A percentile compares a stretch with the other conserved stretches of the same genome.
These are phyloP conservation scores for Suhomyces anneliseae DNA, from an alignment of 1,139 yeast genomes.

Conservation along the genomic window DNA sequence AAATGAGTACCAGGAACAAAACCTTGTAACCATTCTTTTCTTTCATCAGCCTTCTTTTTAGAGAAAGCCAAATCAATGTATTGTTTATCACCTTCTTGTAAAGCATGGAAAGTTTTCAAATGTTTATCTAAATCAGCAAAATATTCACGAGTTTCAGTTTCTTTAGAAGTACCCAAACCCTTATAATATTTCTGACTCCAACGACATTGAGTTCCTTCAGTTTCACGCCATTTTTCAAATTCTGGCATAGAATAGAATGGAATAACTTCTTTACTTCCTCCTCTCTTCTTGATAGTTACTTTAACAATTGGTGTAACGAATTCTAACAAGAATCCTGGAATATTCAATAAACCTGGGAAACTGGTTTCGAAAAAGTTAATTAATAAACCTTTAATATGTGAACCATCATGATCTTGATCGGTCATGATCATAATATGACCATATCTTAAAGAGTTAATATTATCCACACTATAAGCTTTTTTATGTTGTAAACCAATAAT, in stretches of 20 bases:
- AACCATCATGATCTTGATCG: conserved; percentile 99
- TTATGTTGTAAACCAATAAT: conserved; percentile 96
- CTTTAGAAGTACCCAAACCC: conserved; percentile 95
- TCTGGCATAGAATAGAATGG: conserved; percentile 96
- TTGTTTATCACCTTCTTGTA: conserved; percentile 79
- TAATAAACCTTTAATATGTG: conserved; percentile 94
- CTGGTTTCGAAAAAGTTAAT: conserved; percentile 92
- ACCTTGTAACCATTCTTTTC: conserved; percentile 94
- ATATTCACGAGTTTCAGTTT: conserved; percentile 82
- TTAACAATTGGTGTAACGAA: conserved; percentile 97
- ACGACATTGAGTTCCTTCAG: conserved; percentile 70
- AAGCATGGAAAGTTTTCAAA: conserved; percentile 78
- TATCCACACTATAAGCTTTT: conserved; percentile 64
- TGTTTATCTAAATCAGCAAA: conserved; percentile 85
- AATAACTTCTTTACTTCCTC: conserved; percentile 50
- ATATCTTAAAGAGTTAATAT: conserved; percentile 75
- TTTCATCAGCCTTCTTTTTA: conserved; percentile 93
- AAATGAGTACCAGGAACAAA: conserved; percentile 90
- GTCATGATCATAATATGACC: conserved; percentile 99
- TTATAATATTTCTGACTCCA: conserved; percentile 97
- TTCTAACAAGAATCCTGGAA: conserved; percentile 91
- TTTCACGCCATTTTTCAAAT: conserved; percentile 89
- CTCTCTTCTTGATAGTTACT: conserved; percentile 74
- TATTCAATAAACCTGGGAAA: conserved; percentile 87
- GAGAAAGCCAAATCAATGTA: conserved; percentile 91